Evolutionary conservation across 805 yeast species (phyloP).

Genomic region (Ogataea chonburiensis): DNA sequence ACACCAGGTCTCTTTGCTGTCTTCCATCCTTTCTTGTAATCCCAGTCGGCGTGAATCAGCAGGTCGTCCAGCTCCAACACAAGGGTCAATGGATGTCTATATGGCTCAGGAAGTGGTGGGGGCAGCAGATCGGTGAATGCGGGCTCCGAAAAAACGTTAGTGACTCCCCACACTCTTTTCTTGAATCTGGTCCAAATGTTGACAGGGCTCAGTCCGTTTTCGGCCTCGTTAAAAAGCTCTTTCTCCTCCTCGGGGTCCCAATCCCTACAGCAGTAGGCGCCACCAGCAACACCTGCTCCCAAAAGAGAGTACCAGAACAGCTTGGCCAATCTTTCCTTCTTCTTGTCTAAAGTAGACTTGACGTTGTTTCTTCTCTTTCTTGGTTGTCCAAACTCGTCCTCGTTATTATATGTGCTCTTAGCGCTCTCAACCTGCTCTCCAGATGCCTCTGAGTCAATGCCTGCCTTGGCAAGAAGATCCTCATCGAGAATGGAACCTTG

Average conservation of each 20-base stretch:
- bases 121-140: constrained; percentile 91
- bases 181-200: constrained; percentile 67
- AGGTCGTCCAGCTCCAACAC: constrained; percentile 89
- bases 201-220: constrained; percentile 67
- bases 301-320: constrained; percentile 62
- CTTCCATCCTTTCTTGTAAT: constrained; percentile 91
- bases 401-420: constrained; percentile 14
- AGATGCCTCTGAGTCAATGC: constrained; percentile 49
- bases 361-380: constrained; percentile 53
- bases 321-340: constrained; percentile 80
- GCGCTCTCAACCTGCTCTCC: constrained; percentile 11
- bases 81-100: constrained; percentile 87
- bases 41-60: constrained; percentile 90
- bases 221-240: constrained; percentile 40
- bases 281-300: constrained; percentile 52
- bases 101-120: constrained; percentile 85
- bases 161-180: constrained; percentile 70
- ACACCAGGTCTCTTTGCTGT: constrained; percentile 98
- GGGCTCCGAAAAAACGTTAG: constrained; percentile 88
- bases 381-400: constrained; percentile 35
- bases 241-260: constrained; percentile 79
- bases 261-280: constrained; percentile 71
- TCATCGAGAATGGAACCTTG: constrained; percentile 67
- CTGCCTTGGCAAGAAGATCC: constrained; percentile 79
- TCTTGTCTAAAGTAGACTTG: constrained; percentile 68